Percentiles rank a stretch among this genome's conserved stretches.
phyloP scores from a whole-genome alignment of 805 yeast genomes.

The Blastobotrys muscicola region DNA sequence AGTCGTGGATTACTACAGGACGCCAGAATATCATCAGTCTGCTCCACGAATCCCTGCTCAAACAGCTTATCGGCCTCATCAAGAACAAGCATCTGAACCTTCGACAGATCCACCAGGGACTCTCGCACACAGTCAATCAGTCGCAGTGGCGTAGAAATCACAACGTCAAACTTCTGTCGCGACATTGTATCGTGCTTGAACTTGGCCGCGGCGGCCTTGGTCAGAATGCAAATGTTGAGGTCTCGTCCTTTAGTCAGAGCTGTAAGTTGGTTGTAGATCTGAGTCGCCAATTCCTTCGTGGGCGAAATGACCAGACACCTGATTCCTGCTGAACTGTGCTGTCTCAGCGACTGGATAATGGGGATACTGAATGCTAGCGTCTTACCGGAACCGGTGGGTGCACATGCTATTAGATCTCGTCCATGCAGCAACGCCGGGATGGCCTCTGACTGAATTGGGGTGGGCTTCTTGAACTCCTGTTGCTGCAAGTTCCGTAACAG shows the following conservation, averaged over 20 bases:
- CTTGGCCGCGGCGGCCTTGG: slow-evolving; percentile 60
- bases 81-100: slow-evolving; percentile 67
- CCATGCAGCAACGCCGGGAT: slow-evolving; percentile 63
- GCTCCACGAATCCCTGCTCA: slow-evolving; percentile 74
- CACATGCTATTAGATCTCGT: slow-evolving; percentile 83
- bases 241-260: slow-evolving; percentile 46
- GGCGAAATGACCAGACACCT: slow-evolving; percentile 83
- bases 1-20: slow-evolving; percentile 37
- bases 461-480: slow-evolving; percentile 73
- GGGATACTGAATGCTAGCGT: slow-evolving; percentile 88
- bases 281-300: slow-evolving; percentile 87
- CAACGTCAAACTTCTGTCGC: slow-evolving; percentile 60
- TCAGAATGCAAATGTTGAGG: slow-evolving; percentile 53
- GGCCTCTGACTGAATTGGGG: slow-evolving; percentile 87
- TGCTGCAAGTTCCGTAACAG: slow-evolving; percentile 55
- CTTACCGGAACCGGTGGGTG: slow-evolving; percentile 98
- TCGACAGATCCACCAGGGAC: slow-evolving; percentile 52
- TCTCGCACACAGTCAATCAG: slow-evolving; percentile 45
- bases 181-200: slow-evolving; percentile 50
- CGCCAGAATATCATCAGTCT: slow-evolving; percentile 76
- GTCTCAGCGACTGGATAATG: slow-evolving; percentile 46
- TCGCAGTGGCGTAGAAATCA: slow-evolving; percentile 83
- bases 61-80: slow-evolving; percentile 96
- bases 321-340: slow-evolving; percentile 35
- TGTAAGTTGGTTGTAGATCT: slow-evolving; percentile 62